Base-by-base conservation (phyloP, 768 basidiomycete genomes). In the Tulasnella sp. region DNA sequence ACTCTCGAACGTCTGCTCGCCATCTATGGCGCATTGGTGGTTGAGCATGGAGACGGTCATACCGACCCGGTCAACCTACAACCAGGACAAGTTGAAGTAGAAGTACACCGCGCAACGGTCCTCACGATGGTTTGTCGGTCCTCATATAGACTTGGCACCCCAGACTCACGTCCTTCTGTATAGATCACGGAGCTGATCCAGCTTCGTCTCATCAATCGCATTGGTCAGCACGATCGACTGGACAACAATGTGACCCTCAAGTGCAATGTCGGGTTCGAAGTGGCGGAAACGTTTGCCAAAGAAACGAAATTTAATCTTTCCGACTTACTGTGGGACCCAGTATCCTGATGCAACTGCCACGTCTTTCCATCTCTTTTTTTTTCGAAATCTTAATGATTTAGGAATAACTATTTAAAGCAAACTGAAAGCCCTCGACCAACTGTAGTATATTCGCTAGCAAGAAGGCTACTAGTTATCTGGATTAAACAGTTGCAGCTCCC, bases 1-100 rank as follows among this genome's bases (percentile, higher is more conserved):
- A 90, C 93, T 0, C 84, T 96, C 0, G 96, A 97, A 82, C 86
- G 96, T 40, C 85, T 97, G 77, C 83, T 94, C 4, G 95, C 94
- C 0, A 92, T 97, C 76, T 87, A 96, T 1, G 94, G 93, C 1
- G 89, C 91, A 0, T 85, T 98, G 1, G 82, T 95, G 18, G 92
- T 94, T 82, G 94, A 94, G 83, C 76, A 76, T 68, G 80, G 78
- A 19, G 76, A 48, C 19, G 78, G 78, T 31, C 52, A 77, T 12
- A 90, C 94, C 81, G 92, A 89, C 80, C 82, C 84, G 0, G 90
- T 93, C 31, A 38, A 42, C 9, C 18, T 46, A 83, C 86, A 85
- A 0, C 87, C 86, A 3, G 93, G 94, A 81, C 88, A 92, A 56
- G 92, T 92, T 0, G 93, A 94, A 82, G 90, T 90, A 88, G 94